Evolutionary conservation across 129 eudicot species (phyloP), one percentile per base, ranked within the genome.

Genomic region (Lonicera japonica): DNA sequence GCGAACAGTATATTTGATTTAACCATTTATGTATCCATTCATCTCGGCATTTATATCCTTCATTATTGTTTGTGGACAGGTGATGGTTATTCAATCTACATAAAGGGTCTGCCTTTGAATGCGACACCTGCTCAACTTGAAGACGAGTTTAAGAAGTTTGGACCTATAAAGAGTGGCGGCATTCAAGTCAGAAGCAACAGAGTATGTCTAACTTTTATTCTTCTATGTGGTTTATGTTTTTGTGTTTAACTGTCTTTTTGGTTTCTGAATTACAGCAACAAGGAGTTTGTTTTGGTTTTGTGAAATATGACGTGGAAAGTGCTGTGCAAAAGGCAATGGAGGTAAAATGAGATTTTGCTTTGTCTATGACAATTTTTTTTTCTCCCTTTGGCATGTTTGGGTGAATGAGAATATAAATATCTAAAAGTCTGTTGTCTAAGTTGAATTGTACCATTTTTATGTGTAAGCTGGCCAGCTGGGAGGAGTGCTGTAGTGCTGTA

Each of bases 281-380:
- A 71, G 94, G 87, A 11, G 81, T 94, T 55, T 83, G 89, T 68
- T 94, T 94, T 73, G 99, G 99, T 20, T 94, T 94, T 71, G 95
- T 94, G 56, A 95, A 94, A 66, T 94, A 82, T 58, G 99, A 94
- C 88, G 75, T 61, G 51, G 82, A 85, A 51, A 84, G 47, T 29
- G 82, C 99, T 47, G 90, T 75, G 24, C 85, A 77, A 53, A 83
- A 78, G 60, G 96, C 99, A 55, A 79, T 94, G 0, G 92, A 88
- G 96, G 99, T 94, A 81, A 68, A 38, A 21, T 11, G 40, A 10
- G 16, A 2, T 14, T 43, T 8, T 43, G 50, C 50, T 43, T 43
- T 43, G 50, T 43, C 2, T 43, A 11, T 1, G 36, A 29, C 36
- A 10, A 38, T 38, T 4, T 38, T 38, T 10, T 14, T 43, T 10